phyloP scores from a whole-genome alignment of 2,329 filamentous ascomycete species.

The Golovinomyces cichoracearum region DNA sequence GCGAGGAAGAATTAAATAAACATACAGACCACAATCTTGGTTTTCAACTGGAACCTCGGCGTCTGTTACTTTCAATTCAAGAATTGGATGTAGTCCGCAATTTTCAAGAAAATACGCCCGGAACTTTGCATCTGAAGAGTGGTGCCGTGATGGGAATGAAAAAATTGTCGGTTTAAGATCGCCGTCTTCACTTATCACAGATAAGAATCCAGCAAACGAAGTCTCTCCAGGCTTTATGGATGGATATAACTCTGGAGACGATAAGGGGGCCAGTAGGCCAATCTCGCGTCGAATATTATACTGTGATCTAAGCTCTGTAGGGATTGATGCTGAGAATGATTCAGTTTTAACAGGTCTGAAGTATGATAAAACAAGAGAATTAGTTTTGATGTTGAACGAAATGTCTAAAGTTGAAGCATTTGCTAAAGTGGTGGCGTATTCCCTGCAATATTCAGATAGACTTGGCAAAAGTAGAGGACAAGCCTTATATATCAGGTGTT shows the following conservation, averaged over 20 bases:
- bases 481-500: conserved; percentile 25
- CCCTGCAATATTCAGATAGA: conserved; percentile 23
- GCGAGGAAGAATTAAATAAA: conserved; percentile 61
- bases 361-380: conserved; percentile 36
- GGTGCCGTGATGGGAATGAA: conserved; percentile 59
- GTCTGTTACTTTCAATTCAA: conserved; percentile 38
- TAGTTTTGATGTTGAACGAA: conserved; percentile 45
- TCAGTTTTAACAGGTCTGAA: conserved; percentile 27
- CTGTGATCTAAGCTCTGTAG: conserved; percentile 1
- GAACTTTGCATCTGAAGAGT: conserved; percentile 30
- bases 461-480: conserved; percentile 19
- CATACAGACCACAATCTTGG: conserved; percentile 43
- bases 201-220: conserved; percentile 51
- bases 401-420: conserved; percentile 45
- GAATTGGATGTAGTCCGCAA: conserved; percentile 58
- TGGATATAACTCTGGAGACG: conserved; percentile 23
- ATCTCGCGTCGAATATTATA: conserved; percentile 42
- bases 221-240: conserved; percentile 34
- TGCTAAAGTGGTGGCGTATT: conserved; percentile 21
- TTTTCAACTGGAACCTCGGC: conserved; percentile 25
- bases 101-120: conserved; percentile 38
- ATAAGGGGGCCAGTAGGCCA: conserved; percentile 46
- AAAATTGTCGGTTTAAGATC: conserved; percentile 45
- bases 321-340: conserved; percentile 9
- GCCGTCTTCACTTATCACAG: conserved; percentile 45